These are phyloP conservation scores for Stevia rebaudiana DNA, from an alignment of 140 eudicot species.

Conservation along the genomic window DNA sequence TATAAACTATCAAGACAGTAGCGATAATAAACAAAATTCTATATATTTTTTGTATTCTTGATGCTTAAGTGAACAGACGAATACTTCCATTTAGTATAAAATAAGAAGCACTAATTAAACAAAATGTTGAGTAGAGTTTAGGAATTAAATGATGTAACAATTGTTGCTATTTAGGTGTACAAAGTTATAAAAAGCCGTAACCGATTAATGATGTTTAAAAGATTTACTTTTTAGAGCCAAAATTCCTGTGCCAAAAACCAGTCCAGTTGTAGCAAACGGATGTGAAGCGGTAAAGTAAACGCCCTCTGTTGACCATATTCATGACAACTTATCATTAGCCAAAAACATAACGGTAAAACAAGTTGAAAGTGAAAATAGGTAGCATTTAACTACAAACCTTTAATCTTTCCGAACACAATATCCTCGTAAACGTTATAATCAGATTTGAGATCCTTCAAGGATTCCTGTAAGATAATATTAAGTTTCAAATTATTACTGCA, in stretches of 20 bases:
- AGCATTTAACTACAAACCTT: conserved; percentile 41
- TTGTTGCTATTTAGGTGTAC: background rate
- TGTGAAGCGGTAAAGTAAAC: conserved; percentile 60
- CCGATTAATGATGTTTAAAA: background rate
- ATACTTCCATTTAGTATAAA: background rate
- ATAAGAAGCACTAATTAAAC: background rate
- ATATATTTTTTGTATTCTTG: background rate
- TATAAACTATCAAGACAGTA: background rate
- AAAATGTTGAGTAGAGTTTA: conserved; percentile 2
- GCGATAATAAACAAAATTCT: background rate
- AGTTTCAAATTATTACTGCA: background rate
- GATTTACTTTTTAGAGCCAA: conserved; percentile 58
- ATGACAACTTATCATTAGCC: conserved; percentile 11
- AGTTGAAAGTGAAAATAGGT: background rate
- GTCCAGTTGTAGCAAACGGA: conserved; percentile 68
- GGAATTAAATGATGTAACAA: background rate
- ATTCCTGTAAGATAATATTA: conserved; percentile 37
- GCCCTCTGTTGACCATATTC: conserved; percentile 59
- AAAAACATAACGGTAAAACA: background rate
- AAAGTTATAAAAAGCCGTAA: conserved; percentile 12
- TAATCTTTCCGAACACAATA: conserved; percentile 57
- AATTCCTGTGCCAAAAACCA: conserved; percentile 58
- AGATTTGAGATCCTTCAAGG: conserved; percentile 59
- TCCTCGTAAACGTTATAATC: conserved; percentile 59
- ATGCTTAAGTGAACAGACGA: background rate